A percentile compares a stretch with the other conserved stretches of the same genome.
Conservation (phyloP, 2,329 filamentous ascomycete genomes). For the Aspergillus amoenus region DNA sequence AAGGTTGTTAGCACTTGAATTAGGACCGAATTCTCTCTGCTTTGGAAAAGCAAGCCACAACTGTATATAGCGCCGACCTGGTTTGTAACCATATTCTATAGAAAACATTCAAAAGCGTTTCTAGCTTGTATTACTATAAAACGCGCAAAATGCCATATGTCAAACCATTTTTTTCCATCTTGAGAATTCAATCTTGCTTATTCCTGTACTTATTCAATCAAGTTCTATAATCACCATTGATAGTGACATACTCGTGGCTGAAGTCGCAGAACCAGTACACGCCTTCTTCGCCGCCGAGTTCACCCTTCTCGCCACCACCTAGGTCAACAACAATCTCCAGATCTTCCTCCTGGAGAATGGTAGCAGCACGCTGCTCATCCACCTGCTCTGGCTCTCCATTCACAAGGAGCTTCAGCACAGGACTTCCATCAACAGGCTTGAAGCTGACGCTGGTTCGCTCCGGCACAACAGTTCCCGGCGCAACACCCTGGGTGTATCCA, state of each 20-base stretch:
- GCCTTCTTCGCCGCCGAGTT: slow-evolving; percentile 51
- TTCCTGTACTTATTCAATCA: slow-evolving; percentile 26
- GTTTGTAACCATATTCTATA: slow-evolving; percentile 38
- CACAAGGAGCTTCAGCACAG: slow-evolving; percentile 58
- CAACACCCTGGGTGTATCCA: slow-evolving; percentile 67
- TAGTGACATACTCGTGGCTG: slow-evolving; percentile 68
- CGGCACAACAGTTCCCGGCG: slow-evolving; percentile 49
- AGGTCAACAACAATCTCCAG: slow-evolving; percentile 61
- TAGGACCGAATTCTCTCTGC: slow-evolving; percentile 6
- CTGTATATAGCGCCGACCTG: slow-evolving; percentile 28
- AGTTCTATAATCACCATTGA: slow-evolving; percentile 67
- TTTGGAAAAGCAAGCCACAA: slow-evolving; percentile 20
- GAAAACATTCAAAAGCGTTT: slow-evolving; percentile 28
- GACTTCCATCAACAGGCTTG: slow-evolving; percentile 57
- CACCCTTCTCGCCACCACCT: slow-evolving; percentile 49
- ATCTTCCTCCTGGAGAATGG: slow-evolving; percentile 62
- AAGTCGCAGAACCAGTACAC: slow-evolving; percentile 68
- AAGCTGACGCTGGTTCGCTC: slow-evolving; percentile 61
- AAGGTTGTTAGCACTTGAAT: slow-evolving; percentile 12
- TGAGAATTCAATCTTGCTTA: background rate
- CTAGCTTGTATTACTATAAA: slow-evolving; percentile 7
- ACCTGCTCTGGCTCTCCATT: slow-evolving; percentile 62
- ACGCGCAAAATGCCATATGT: background rate
- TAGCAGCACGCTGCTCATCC: slow-evolving; percentile 59
- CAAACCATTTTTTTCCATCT: background rate